phyloP scores from a whole-genome alignment of 305 asterid species.

The Solanum aculeatissimum region DNA sequence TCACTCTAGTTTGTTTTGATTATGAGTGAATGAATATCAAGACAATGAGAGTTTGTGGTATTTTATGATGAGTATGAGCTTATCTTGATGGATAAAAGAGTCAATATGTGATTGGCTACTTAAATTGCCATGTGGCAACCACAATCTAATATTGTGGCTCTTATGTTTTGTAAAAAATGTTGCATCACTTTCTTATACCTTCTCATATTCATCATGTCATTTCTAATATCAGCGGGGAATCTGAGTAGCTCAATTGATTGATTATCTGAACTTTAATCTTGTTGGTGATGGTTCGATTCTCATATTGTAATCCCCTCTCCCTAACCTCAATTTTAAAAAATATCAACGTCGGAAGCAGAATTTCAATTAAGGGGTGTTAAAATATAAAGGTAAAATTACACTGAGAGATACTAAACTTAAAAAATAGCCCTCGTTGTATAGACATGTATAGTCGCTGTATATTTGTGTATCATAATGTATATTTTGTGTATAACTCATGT shows the following conservation, averaged over 20 bases:
- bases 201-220: neutral
- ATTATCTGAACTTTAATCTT: too few species aligned
- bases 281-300: too few species aligned
- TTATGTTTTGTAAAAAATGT: neutral
- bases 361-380: too few species aligned
- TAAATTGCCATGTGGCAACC: slow-evolving; percentile 61
- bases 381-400: too few species aligned
- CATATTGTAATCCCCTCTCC: too few species aligned
- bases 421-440: too few species aligned
- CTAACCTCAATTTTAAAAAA: too few species aligned
- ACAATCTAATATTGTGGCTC: slow-evolving; percentile 31
- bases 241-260: too few species aligned
- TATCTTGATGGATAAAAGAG: slow-evolving; percentile 66
- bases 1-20: neutral
- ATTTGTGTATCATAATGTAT: too few species aligned
- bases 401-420: too few species aligned
- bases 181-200: neutral
- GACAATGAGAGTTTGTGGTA: slow-evolving; percentile 2
- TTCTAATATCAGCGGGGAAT: neutral
- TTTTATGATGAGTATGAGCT: slow-evolving; percentile 25
- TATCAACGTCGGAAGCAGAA: neutral
- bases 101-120: slow-evolving; percentile 46
- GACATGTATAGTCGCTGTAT: too few species aligned
- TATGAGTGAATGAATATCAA: neutral
- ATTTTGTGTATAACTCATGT: too few species aligned